phyloP scores from a whole-genome alignment of 2,329 filamentous ascomycete species.

The Epichloe sp. region DNA sequence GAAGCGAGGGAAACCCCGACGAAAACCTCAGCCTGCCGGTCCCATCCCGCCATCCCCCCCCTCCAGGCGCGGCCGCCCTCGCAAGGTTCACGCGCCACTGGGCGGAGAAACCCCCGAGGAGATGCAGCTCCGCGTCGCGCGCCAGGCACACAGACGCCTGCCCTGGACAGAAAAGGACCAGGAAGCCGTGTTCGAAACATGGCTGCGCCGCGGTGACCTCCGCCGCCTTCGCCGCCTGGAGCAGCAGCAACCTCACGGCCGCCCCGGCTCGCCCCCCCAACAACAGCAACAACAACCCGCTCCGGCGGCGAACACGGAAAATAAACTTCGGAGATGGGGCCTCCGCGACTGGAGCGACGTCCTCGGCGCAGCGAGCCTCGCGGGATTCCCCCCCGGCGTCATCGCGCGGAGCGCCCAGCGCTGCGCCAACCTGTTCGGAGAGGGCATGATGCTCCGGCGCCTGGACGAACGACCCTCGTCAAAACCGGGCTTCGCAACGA shows the following conservation, averaged over 20 bases:
- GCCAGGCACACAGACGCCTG: constrained; percentile 22
- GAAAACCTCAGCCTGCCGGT: constrained; percentile 3
- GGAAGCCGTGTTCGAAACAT: constrained; percentile 22
- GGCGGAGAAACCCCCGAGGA: constrained; percentile 32
- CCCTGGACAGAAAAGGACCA: constrained; percentile 13
- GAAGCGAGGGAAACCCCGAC: constrained; percentile 16
- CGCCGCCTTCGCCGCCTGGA: neutral
- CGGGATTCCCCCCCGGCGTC: constrained; percentile 50
- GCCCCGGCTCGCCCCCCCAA: too few relatives aligned
- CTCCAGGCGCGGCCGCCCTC: constrained; percentile 24
- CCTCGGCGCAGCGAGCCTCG: constrained; percentile 62
- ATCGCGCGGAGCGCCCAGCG: constrained; percentile 58
- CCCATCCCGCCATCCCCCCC: too few relatives aligned
- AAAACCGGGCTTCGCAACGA: constrained; percentile 13
- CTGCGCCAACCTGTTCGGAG: constrained; percentile 62
- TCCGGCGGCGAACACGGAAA: constrained; percentile 8
- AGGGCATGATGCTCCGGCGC: constrained; percentile 53
- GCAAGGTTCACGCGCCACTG: constrained; percentile 23
- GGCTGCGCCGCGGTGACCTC: constrained; percentile 19
- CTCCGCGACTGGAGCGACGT: constrained; percentile 77
- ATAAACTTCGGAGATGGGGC: constrained; percentile 23
- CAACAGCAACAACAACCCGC: neutral
- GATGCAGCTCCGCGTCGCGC: constrained; percentile 34
- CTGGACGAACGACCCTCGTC: constrained; percentile 27
- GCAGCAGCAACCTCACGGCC: too few relatives aligned